phyloP scores from a whole-genome alignment of 2,329 filamentous ascomycete species.

The Davidsoniella eucalypti region DNA sequence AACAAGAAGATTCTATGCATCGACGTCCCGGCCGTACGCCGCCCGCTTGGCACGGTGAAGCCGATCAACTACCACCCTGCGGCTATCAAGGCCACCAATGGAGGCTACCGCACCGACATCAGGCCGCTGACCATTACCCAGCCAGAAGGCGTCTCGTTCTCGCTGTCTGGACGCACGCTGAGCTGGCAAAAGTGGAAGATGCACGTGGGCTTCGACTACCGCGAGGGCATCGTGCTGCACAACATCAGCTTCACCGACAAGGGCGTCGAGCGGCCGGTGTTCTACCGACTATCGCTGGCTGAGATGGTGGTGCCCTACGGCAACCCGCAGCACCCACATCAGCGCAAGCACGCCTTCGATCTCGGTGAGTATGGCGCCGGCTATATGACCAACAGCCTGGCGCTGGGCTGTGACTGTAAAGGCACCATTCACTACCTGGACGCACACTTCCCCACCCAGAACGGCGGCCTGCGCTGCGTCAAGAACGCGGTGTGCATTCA shows the following conservation, averaged over 20 bases:
- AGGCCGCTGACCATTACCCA: slow-evolving; percentile 83
- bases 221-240: slow-evolving; percentile 77
- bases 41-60: slow-evolving; percentile 54
- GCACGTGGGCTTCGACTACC: slow-evolving; percentile 88
- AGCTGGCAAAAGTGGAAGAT: slow-evolving; percentile 91
- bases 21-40: slow-evolving; percentile 61
- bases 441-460: slow-evolving; percentile 64
- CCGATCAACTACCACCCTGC: slow-evolving; percentile 68
- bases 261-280: slow-evolving; percentile 57
- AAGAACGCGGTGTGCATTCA: slow-evolving; percentile 94
- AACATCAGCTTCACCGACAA: slow-evolving; percentile 85
- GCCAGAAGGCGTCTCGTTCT: slow-evolving; percentile 78
- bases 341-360: slow-evolving; percentile 69
- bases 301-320: slow-evolving; percentile 93
- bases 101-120: slow-evolving; percentile 61
- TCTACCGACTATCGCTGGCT: slow-evolving; percentile 75
- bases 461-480: slow-evolving; percentile 60
- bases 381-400: slow-evolving; percentile 67
- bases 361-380: slow-evolving; percentile 67
- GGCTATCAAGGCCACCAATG: slow-evolving; percentile 41
- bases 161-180: slow-evolving; percentile 53
- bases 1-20: slow-evolving; percentile 67
- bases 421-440: slow-evolving; percentile 85
- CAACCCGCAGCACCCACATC: slow-evolving; percentile 64
- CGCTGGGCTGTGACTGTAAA: slow-evolving; percentile 72